Base-by-base conservation (phyloP, 129 eudicot species). In the Sambucus nigra region DNA sequence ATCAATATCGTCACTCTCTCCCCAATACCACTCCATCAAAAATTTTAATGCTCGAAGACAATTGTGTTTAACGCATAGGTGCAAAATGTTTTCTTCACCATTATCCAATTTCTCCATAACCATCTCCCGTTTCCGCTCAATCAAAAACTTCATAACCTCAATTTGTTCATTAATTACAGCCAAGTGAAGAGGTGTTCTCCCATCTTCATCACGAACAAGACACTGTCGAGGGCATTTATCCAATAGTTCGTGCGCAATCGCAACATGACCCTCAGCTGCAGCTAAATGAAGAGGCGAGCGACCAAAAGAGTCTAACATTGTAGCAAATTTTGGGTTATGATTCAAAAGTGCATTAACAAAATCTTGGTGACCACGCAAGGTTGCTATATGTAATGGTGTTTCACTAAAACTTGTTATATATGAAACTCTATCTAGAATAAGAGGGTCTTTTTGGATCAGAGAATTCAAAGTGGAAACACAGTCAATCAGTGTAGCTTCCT, bases 41-140 rank as follows among this genome's bases (percentile, higher is more conserved):
- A 20, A 13, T 42, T 54, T 69, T 59, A 69, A 11, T 4, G 47
- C 59, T 59, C 55, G 59, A 3, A 69, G 4, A 13, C 35, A 63
- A 8, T 54, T 46, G 13, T 61, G 21, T 32, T 61, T 61, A 3
- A 69, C 75, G 27, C 75, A 69, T 44, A 62, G 17, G 48, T 69
- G 75, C 59, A 61, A 35, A 12, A 32, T n/a, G 17, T 24, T 61
- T 50, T n/a, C n/a, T n/a, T 45, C 48, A 11, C 51, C 64, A 10
- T 38, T 38, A 21, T 16, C 38, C 1, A 28, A 26, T 69, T 6
- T 1, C 15, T 7, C 69, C 19, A 17, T 29, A 19, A 58, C 63
- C 4, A 51, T 48, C n/a, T 7, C 52, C 6, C 61, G 73, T 19
- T 19, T 32, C 24, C 16, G 28, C 40, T 40, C 24, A 10, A 59